Evolutionary conservation across 2,329 filamentous ascomycete species (phyloP).

Genomic region (Chaetothyriales sp.): DNA sequence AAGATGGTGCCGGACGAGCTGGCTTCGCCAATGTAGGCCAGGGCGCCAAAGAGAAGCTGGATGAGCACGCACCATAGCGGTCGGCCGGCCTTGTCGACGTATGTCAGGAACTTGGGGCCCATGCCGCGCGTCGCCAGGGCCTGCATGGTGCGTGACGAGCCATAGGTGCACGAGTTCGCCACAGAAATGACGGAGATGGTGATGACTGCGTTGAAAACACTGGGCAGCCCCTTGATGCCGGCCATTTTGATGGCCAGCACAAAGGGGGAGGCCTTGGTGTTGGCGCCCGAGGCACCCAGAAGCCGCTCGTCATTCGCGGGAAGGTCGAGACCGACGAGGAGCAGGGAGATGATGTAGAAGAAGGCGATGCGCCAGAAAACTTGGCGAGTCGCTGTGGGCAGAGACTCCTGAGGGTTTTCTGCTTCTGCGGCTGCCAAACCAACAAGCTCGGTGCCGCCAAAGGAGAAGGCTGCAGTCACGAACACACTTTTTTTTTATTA

Average conservation of each 20-base stretch:
- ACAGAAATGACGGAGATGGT: constrained; percentile 81
- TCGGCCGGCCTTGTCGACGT: constrained; percentile 70
- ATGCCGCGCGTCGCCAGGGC: constrained; percentile 78
- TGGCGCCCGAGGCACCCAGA: constrained; percentile 44
- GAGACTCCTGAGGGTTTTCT: constrained; percentile 48
- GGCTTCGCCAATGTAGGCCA: constrained; percentile 62
- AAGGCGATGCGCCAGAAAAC: constrained; percentile 88
- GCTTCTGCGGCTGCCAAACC: constrained; percentile 48
- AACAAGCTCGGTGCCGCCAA: constrained; percentile 49
- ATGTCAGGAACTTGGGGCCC: constrained; percentile 61
- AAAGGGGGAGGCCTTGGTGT: constrained; percentile 72
- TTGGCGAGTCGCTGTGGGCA: constrained; percentile 79
- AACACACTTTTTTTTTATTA: constrained; percentile 42
- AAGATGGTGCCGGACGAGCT: constrained; percentile 38
- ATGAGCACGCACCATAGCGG: constrained; percentile 59
- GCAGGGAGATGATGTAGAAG: constrained; percentile 76
- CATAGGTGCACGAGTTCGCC: constrained; percentile 83
- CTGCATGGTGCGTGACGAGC: constrained; percentile 76
- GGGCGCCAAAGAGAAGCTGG: constrained; percentile 53
- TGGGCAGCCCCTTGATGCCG: constrained; percentile 66
- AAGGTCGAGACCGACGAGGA: constrained; percentile 69
- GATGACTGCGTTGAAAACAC: constrained; percentile 87
- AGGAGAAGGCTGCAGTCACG: constrained; percentile 50
- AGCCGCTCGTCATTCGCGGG: constrained; percentile 50
- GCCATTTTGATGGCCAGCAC: constrained; percentile 83